A percentile compares a stretch with the other conserved stretches of the same genome.
Conservation (phyloP, 2,329 filamentous ascomycete species). For the Cucurbitaria berberidis region DNA sequence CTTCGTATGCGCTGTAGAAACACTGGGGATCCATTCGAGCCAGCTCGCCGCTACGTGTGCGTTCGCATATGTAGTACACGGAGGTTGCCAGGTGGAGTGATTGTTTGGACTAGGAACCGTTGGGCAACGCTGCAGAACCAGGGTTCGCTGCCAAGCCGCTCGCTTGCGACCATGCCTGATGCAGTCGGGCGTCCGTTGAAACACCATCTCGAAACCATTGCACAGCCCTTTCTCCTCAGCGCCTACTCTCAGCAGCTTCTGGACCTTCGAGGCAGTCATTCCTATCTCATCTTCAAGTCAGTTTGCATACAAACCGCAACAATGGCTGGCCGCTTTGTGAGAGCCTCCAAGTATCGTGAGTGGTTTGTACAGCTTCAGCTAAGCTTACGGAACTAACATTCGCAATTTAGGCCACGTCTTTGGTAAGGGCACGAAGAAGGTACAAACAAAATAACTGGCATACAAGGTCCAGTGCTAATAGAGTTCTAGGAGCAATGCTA, state of each 20-base stretch:
- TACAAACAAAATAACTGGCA: constrained; percentile 32
- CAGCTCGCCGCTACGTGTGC: too few species aligned
- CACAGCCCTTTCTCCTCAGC: constrained; percentile 14
- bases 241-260: constrained; percentile 10
- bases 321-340: constrained; percentile 76
- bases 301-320: constrained; percentile 13
- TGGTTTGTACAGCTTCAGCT: constrained; percentile 26
- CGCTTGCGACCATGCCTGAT: constrained; percentile 7
- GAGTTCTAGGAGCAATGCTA: constrained; percentile 82
- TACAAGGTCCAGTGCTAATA: background rate
- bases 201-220: constrained; percentile 14
- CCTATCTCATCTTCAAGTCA: constrained; percentile 3
- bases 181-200: constrained; percentile 12
- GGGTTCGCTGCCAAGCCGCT: constrained; percentile 20
- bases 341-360: constrained; percentile 75
- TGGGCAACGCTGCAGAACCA: constrained; percentile 8
- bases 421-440: constrained; percentile 90
- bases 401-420: constrained; percentile 87
- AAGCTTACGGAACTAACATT: constrained; percentile 30
- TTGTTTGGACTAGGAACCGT: constrained; percentile 4
- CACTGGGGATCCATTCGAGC: too few species aligned
- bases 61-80: too few species aligned
- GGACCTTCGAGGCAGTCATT: constrained; percentile 17
- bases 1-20: too few species aligned
- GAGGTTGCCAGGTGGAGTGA: too few species aligned